phyloP scores from a whole-genome alignment of 129 eudicot species.

The Centella asiatica region DNA sequence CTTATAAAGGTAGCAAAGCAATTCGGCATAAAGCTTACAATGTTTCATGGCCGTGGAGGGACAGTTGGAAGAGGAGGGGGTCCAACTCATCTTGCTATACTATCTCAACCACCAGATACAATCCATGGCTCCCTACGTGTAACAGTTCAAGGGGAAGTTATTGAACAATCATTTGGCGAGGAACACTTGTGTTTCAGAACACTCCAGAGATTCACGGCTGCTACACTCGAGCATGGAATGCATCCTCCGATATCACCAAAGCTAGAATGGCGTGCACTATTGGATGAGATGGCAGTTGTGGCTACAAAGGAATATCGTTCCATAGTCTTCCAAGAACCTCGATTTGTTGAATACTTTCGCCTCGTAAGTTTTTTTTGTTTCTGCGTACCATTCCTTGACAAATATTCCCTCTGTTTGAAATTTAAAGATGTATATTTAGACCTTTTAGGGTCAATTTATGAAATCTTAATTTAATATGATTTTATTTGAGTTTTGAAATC shows the following conservation, averaged over 20 bases:
- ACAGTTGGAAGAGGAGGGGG: constrained; percentile 84
- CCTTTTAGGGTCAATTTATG: too few species aligned
- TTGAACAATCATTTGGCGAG: constrained; percentile 80
- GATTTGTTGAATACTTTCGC: constrained; percentile 79
- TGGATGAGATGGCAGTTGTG: constrained; percentile 72
- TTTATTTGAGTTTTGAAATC: too few species aligned
- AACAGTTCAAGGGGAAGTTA: constrained; percentile 82
- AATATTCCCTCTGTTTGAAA: too few species aligned
- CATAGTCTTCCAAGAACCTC: constrained; percentile 65
- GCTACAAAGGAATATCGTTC: constrained; percentile 78
- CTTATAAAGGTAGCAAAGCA: constrained; percentile 50
- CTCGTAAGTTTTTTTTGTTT: constrained; percentile 29
- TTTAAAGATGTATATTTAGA: too few species aligned
- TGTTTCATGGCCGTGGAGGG: constrained; percentile 92
- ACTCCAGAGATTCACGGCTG: constrained; percentile 67
- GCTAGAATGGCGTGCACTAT: constrained; percentile 69
- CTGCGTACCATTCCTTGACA: neutral
- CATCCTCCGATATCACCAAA: constrained; percentile 72
- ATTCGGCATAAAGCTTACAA: constrained; percentile 65
- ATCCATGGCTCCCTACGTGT: constrained; percentile 78
- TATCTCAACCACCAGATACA: constrained; percentile 82
- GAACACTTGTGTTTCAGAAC: constrained; percentile 74
- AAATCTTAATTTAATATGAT: too few species aligned
- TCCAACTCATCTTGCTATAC: constrained; percentile 76
- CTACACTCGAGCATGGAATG: constrained; percentile 92